Base-by-base conservation (phyloP, 176 grass and related monocot species). In the Dendrocalamus sinicus region DNA sequence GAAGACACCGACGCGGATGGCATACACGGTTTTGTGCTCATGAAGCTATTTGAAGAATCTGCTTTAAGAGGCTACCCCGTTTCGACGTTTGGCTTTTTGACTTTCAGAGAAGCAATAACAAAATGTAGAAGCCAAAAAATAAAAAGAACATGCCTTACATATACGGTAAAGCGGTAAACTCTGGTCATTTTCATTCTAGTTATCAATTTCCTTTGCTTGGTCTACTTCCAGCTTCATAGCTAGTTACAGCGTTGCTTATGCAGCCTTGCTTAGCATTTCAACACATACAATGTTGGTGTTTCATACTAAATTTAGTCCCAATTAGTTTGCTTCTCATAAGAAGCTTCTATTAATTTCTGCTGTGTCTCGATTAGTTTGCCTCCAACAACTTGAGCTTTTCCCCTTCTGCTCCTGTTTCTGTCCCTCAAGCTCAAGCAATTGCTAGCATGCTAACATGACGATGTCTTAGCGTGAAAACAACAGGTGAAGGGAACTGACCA, bases 401-500 rank as follows among this genome's bases (percentile, higher is more conserved):
- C 57, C 57, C 57, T 23, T 60, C 9, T 58, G 55, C 20, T 60
- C 57, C 57, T 60, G 22, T 60, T 60, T 62, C n/a, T 44, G 11
- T 9, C 39, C 14, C 13, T 50, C 52, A 48, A 15, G 6, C 77
- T 88, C 20, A 8, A 69, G 20, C 51, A 47, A 44, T 17, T 62
- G 22, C 40, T 10, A 47, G 68, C 43, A 19, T 72, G 22, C 58
- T 77, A 9, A 54, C 5, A 28, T 64, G 24, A 73, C 80, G 2
- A 73, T 83, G 7, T 13, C 45, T 79, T 57, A 59, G 23, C 24
- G 15, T 63, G 26, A 52, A 54, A 19, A 6, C 1, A 24, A 88
- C 83, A 98, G 95, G 96, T 94, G 26, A 96, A 82, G 73, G 93
- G 93, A 71, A 96, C 88, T 79, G 93, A 99, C 88, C 45, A 90